Conservation (phyloP, 75 land plant species). For the Selaginella tamariscina region DNA sequence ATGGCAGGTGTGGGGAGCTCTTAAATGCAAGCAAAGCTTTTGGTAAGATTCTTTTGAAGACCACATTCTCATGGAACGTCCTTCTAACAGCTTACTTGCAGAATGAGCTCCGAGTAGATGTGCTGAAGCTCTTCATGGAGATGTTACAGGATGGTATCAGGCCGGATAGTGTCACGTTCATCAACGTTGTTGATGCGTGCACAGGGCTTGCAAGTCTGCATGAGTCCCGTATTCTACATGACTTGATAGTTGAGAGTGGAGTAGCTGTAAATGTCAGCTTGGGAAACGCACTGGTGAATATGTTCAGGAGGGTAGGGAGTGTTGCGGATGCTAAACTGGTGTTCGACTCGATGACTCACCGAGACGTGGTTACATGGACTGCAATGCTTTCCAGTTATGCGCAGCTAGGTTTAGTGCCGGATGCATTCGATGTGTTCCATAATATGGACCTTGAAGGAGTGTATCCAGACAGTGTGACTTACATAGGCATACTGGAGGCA, state of each 20-base stretch:
- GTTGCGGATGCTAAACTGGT: slow-evolving; percentile 31
- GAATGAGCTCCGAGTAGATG: not conserved
- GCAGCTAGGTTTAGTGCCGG: slow-evolving; percentile 32
- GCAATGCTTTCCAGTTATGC: slow-evolving; percentile 46
- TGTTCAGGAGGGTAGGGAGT: slow-evolving; percentile 58
- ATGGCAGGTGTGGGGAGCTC: slow-evolving; percentile 7
- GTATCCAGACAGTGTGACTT: slow-evolving; percentile 36
- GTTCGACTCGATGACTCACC: slow-evolving; percentile 27
- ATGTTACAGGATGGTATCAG: not conserved
- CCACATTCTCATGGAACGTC: not conserved
- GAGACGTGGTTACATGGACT: slow-evolving; percentile 44
- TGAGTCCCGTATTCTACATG: slow-evolving; percentile 23
- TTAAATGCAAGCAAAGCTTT: not conserved
- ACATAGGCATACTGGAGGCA: slow-evolving; percentile 36
- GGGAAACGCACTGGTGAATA: slow-evolving; percentile 41
- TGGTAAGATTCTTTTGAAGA: not conserved
- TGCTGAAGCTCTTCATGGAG: not conserved
- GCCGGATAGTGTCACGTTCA: slow-evolving; percentile 6
- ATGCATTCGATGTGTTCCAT: slow-evolving; percentile 30
- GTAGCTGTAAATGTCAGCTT: slow-evolving; percentile 27
- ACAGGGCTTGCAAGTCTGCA: not conserved
- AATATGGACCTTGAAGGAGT: slow-evolving; percentile 23
- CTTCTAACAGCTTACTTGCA: not conserved
- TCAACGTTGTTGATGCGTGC: not conserved
- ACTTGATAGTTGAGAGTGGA: slow-evolving; percentile 28